A percentile compares a stretch with the other conserved stretches of the same genome.
Evolutionary conservation across 352 stramenopile species (phyloP).

Genomic region (Phytophthora rubi): DNA sequence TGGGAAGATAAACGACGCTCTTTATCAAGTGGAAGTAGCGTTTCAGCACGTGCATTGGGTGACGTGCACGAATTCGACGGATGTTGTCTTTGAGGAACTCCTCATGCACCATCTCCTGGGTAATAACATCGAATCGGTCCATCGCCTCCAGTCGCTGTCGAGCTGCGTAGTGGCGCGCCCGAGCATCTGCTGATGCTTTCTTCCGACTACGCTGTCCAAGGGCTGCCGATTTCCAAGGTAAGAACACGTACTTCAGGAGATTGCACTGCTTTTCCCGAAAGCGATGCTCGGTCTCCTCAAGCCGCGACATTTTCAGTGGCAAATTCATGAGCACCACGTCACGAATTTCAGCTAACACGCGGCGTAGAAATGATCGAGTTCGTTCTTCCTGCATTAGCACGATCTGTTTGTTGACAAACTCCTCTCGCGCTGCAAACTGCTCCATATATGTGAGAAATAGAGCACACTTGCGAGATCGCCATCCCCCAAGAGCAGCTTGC

Average conservation of each 20-base stretch:
- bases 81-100: conserved; percentile 85
- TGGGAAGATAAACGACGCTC: conserved; percentile 46
- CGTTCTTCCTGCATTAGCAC: conserved; percentile 49
- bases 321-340: conserved; percentile 78
- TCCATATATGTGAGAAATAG: conserved; percentile 58
- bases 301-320: conserved; percentile 50
- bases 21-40: conserved; percentile 60
- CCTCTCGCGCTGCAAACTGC: conserved; percentile 70
- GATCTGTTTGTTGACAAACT: conserved; percentile 68
- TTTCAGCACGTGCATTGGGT: conserved; percentile 49
- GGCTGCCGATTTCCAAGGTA: conserved; percentile 59
- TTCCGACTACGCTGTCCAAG: conserved; percentile 71
- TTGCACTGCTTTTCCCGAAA: conserved; percentile 54
- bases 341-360: conserved; percentile 65
- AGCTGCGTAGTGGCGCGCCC: conserved; percentile 52
- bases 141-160: conserved; percentile 63
- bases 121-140: conserved; percentile 74
- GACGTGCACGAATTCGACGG: conserved; percentile 48
- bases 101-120: conserved; percentile 77
- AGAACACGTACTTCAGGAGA: conserved; percentile 46
- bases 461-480: conserved; percentile 52
- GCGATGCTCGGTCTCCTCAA: conserved; percentile 62
- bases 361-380: conserved; percentile 43
- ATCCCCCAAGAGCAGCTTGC: conserved; percentile 52
- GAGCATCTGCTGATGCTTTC: conserved; percentile 46